Conservation (phyloP, 1,284 basidiomycete genomes). For the Trichosporon sp. region DNA sequence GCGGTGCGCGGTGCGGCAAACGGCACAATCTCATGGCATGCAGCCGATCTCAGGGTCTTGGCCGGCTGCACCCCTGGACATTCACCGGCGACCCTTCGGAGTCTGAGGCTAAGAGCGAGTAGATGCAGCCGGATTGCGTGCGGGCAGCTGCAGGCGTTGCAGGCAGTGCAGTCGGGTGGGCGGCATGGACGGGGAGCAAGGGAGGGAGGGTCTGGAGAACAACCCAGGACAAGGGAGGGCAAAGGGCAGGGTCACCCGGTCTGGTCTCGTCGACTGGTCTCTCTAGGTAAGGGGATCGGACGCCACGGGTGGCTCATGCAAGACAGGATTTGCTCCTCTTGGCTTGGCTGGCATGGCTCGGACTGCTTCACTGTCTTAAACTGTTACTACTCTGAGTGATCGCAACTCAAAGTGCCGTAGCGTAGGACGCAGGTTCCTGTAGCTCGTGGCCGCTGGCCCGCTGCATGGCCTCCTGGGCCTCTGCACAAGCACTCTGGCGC, state of each 20-base stretch:
- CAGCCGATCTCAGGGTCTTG: slow-evolving; percentile 14
- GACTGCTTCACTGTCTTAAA: slow-evolving; percentile 9
- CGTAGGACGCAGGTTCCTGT: background rate
- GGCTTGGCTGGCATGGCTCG: slow-evolving; percentile 15
- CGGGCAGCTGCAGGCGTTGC: background rate
- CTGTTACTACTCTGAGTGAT: slow-evolving; percentile 17
- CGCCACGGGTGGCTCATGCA: slow-evolving; percentile 18
- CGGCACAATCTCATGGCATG: background rate
- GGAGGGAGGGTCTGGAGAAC: background rate
- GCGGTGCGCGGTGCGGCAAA: background rate
- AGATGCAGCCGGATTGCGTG: background rate
- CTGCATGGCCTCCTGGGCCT: background rate
- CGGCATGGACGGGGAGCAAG: slow-evolving; percentile 4
- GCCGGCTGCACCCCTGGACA: background rate
- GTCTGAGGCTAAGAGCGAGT: slow-evolving; percentile 2
- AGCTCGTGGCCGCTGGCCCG: slow-evolving; percentile 4
- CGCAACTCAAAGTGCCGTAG: slow-evolving; percentile 1
- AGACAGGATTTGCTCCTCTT: slow-evolving; percentile 18
- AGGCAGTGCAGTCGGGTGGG: slow-evolving; percentile 12
- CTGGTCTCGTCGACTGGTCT: slow-evolving; percentile 14
- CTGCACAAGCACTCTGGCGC: slow-evolving; percentile 9
- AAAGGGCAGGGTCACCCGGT: background rate
- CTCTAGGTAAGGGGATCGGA: slow-evolving; percentile 7
- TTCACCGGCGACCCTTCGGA: slow-evolving; percentile 6
- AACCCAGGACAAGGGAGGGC: slow-evolving; percentile 5